Evolutionary conservation across 2,329 filamentous ascomycete genomes (phyloP).

Genomic region (Phaeosphaeriaceae sp.): DNA sequence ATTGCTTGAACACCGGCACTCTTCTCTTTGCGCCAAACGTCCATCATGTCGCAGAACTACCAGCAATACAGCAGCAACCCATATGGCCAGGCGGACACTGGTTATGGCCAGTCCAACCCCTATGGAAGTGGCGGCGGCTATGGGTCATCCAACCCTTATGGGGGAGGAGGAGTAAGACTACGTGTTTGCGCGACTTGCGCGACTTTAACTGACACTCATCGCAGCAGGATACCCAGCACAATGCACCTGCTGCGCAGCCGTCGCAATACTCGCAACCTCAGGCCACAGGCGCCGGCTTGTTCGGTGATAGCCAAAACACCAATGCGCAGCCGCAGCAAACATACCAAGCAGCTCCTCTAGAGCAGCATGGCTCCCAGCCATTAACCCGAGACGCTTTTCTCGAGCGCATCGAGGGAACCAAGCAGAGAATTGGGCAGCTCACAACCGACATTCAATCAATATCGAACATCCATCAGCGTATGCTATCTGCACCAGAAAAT

Average conservation of each 20-base stretch:
- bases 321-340: slow-evolving; percentile 18
- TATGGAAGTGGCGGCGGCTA: slow-evolving; percentile 45
- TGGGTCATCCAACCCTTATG: slow-evolving; percentile 39
- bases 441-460: slow-evolving; percentile 72
- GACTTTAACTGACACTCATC: slow-evolving; percentile 13
- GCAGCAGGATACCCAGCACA: slow-evolving; percentile 32
- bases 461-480: slow-evolving; percentile 72
- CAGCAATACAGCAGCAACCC: slow-evolving; percentile 65
- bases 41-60: slow-evolving; percentile 54
- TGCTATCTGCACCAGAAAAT: slow-evolving; percentile 69
- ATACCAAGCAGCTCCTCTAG: slow-evolving; percentile 48
- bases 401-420: slow-evolving; percentile 68
- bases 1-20: slow-evolving; percentile 11
- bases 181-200: slow-evolving; percentile 11
- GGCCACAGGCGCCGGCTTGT: slow-evolving; percentile 4
- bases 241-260: slow-evolving; percentile 38
- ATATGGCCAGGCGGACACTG: slow-evolving; percentile 59
- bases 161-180: slow-evolving; percentile 33
- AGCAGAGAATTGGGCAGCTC: slow-evolving; percentile 71
- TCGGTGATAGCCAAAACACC: slow-evolving; percentile 20
- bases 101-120: slow-evolving; percentile 43
- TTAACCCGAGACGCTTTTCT: slow-evolving; percentile 73
- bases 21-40: slow-evolving; percentile 10
- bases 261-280: slow-evolving; percentile 44
- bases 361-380: slow-evolving; percentile 59